These are phyloP conservation scores for Globisporangium camurandrum DNA, from an alignment of 352 stramenopile genomes.

Conservation along the genomic window DNA sequence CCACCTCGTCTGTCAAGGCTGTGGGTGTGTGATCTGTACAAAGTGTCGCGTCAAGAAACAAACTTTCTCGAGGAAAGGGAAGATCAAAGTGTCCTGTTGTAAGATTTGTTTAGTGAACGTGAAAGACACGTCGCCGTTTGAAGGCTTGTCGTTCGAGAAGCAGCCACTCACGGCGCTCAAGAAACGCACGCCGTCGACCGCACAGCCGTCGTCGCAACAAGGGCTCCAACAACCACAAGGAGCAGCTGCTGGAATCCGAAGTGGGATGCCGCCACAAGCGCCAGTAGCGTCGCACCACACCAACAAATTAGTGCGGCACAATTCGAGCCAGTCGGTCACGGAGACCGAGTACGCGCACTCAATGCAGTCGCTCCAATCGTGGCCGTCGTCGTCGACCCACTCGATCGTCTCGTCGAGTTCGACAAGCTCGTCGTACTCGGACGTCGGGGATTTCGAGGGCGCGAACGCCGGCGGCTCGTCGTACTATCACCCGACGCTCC, in stretches of 20 bases:
- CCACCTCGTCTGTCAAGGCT: constrained; percentile 31
- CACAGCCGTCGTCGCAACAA: neutral
- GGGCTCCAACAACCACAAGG: constrained; percentile 4
- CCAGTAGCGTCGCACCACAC: constrained; percentile 4
- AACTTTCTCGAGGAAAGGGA: constrained; percentile 23
- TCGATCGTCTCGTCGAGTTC: constrained; percentile 29
- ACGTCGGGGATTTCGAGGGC: constrained; percentile 47
- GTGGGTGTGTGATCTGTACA: constrained; percentile 27
- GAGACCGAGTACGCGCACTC: constrained; percentile 58
- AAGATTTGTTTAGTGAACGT: constrained; percentile 7
- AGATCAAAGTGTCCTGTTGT: constrained; percentile 3
- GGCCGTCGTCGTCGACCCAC: constrained; percentile 20
- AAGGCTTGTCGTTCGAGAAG: constrained; percentile 33
- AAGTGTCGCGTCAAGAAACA: constrained; percentile 42
- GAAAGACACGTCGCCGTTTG: constrained; percentile 62
- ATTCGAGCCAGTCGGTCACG: constrained; percentile 19
- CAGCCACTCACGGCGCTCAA: constrained; percentile 19
- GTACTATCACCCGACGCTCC: constrained; percentile 15
- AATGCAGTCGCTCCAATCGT: constrained; percentile 54
- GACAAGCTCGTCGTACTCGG: no score
- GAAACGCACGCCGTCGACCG: neutral
- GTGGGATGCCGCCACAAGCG: neutral
- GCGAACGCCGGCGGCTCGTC: no score
- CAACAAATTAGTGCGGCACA: constrained; percentile 18
- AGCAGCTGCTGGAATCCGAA: no score